These are phyloP conservation scores for Raffaelea arxii DNA, from an alignment of 2,329 filamentous ascomycete genomes.

Conservation along the genomic window DNA sequence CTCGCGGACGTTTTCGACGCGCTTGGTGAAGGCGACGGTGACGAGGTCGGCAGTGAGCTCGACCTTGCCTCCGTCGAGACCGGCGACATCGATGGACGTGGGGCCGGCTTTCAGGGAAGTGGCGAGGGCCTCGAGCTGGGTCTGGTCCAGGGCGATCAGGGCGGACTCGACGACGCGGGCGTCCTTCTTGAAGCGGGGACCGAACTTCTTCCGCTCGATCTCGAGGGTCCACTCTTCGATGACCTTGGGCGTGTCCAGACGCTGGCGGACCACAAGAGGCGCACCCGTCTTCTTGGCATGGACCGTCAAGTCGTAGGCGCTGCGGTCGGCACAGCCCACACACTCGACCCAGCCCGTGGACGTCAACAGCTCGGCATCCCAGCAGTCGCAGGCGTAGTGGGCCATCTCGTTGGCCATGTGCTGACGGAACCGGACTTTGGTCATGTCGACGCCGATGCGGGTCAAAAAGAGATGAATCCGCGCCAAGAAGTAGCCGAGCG, in stretches of 20 bases:
- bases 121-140: conserved; percentile 69
- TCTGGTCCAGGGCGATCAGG: conserved; percentile 66
- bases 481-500: conserved; percentile 92
- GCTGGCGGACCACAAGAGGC: conserved; percentile 75
- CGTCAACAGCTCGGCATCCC: conserved; percentile 89
- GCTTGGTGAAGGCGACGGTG: conserved; percentile 72
- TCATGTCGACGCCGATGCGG: conserved; percentile 77
- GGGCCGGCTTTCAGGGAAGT: conserved; percentile 67
- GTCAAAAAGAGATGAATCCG: conserved; percentile 85
- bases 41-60: conserved; percentile 74
- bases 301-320: conserved; percentile 86
- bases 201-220: conserved; percentile 91
- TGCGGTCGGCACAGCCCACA: conserved; percentile 81
- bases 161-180: conserved; percentile 76
- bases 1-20: conserved; percentile 75
- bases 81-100: conserved; percentile 65
- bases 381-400: conserved; percentile 94
- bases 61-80: conserved; percentile 59
- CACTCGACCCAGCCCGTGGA: conserved; percentile 97
- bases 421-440: conserved; percentile 90
- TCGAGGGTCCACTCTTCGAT: conserved; percentile 84
- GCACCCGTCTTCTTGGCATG: conserved; percentile 89
- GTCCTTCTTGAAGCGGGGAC: conserved; percentile 91
- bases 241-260: conserved; percentile 63
- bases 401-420: conserved; percentile 77